Conservation (phyloP, 2,329 filamentous ascomycete genomes). For the Nemania serpens region DNA sequence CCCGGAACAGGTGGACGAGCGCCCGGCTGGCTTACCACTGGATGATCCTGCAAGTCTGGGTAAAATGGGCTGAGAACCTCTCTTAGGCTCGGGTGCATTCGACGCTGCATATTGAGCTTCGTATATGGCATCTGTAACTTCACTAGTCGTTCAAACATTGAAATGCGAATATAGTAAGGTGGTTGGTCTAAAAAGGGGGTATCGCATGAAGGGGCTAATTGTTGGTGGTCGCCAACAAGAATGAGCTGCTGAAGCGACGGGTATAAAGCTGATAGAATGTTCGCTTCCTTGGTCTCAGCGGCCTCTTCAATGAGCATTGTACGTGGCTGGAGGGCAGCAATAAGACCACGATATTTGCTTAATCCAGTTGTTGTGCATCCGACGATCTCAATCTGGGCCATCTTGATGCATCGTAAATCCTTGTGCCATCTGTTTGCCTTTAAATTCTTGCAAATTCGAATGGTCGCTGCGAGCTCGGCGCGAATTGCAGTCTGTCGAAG, state of each 20-base stretch:
- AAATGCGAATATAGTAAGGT: conserved; percentile 72
- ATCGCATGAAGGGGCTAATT: conserved; percentile 72
- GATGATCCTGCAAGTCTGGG: conserved; percentile 50
- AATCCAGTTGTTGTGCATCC: conserved; percentile 78
- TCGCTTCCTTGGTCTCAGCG: conserved; percentile 73
- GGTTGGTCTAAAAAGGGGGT: conserved; percentile 60
- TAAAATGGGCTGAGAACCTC: conserved; percentile 55
- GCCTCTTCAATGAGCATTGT: conserved; percentile 80
- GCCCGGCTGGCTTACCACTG: conserved; percentile 42
- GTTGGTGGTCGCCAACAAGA: conserved; percentile 77
- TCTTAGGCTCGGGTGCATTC: conserved; percentile 55
- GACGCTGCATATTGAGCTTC: conserved; percentile 69
- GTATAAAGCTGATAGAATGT: conserved; percentile 57
- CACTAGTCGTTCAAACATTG: conserved; percentile 81
- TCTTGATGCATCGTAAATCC: conserved; percentile 52
- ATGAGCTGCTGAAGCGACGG: conserved; percentile 58
- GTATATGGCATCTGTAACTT: conserved; percentile 65
- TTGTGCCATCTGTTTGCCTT: conserved; percentile 63
- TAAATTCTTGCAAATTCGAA: conserved; percentile 53
- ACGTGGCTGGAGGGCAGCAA: conserved; percentile 68
- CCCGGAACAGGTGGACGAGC: conserved; percentile 50
- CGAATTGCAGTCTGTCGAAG: conserved; percentile 54
- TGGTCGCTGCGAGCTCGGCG: conserved; percentile 54
- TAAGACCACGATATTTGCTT: conserved; percentile 75
- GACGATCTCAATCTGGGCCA: conserved; percentile 55